phyloP scores from a whole-genome alignment of 2,329 filamentous ascomycete species.

The Aureobasidium musti region DNA sequence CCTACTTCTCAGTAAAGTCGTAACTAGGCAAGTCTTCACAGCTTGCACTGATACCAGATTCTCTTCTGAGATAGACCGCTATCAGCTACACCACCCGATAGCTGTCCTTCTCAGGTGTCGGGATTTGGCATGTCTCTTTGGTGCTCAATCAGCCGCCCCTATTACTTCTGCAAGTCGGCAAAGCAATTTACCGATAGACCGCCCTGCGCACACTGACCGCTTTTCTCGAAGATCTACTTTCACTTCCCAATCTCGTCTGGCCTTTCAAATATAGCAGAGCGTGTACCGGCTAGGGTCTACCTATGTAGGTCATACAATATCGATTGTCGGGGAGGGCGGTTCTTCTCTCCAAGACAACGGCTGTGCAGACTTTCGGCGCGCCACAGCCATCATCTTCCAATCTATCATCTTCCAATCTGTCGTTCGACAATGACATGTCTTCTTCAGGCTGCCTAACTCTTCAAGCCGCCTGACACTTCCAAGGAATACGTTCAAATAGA shows the following conservation, averaged over 20 bases:
- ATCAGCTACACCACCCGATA: no score
- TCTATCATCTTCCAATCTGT: no score
- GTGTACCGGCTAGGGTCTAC: background rate
- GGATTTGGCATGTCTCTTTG: no score
- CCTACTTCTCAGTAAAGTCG: no score
- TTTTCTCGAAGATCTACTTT: background rate
- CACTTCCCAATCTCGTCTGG: background rate
- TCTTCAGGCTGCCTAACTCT: background rate
- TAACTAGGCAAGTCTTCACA: no score
- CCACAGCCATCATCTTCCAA: slow-evolving; percentile 12
- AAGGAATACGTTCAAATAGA: background rate
- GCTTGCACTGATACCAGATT: no score
- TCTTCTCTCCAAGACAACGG: slow-evolving; percentile 26
- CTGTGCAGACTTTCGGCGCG: slow-evolving; percentile 9
- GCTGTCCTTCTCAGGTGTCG: no score
- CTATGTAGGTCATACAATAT: slow-evolving; percentile 12
- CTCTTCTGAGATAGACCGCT: no score
- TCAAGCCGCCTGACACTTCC: background rate
- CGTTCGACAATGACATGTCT: slow-evolving; percentile 9
- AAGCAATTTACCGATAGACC: slow-evolving; percentile 5
- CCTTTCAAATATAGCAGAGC: background rate
- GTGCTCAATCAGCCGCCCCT: background rate
- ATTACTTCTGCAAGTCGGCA: background rate
- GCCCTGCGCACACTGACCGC: background rate
- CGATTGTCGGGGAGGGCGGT: slow-evolving; percentile 22